Percentiles rank a stretch among this genome's conserved stretches.
Evolutionary conservation across 75 land plant species (phyloP).

Genomic region (Selaginella moellendorffii): DNA sequence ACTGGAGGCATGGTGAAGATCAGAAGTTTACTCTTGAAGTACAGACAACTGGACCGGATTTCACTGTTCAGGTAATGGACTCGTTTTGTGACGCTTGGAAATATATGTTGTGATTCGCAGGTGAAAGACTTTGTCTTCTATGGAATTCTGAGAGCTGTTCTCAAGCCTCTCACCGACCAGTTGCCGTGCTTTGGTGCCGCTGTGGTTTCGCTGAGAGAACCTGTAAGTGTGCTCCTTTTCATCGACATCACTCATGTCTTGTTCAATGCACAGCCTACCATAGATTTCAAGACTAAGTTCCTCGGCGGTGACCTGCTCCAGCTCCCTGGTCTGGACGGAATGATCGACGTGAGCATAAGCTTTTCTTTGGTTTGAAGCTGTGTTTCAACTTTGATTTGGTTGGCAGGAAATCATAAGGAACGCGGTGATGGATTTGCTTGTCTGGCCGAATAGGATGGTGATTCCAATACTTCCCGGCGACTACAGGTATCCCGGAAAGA

Average conservation of each 20-base stretch:
- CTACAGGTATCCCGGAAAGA: slow-evolving; percentile 20
- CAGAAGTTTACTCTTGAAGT: slow-evolving; percentile 16
- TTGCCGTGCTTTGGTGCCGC: slow-evolving; percentile 33
- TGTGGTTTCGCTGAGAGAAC: slow-evolving; percentile 19
- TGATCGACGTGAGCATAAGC: slow-evolving; percentile 32
- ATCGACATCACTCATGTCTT: slow-evolving; percentile 17
- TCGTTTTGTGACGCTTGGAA: neutral
- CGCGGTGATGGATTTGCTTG: slow-evolving; percentile 23
- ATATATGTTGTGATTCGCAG: slow-evolving; percentile 9
- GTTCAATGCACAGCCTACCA: slow-evolving; percentile 19
- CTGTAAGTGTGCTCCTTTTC: slow-evolving; percentile 17
- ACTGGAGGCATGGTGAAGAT: slow-evolving; percentile 18
- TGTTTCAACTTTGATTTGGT: neutral
- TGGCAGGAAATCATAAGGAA: slow-evolving; percentile 23
- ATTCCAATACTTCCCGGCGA: slow-evolving; percentile 30
- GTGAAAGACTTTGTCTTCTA: slow-evolving; percentile 17
- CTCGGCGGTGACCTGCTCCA: slow-evolving; percentile 28
- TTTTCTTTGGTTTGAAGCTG: neutral
- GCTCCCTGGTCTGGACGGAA: slow-evolving; percentile 29
- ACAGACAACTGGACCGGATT: slow-evolving; percentile 26
- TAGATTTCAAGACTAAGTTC: slow-evolving; percentile 25
- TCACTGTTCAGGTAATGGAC: slow-evolving; percentile 20
- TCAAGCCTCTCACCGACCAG: slow-evolving; percentile 28
- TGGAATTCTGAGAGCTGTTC: slow-evolving; percentile 19
- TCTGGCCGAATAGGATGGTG: slow-evolving; percentile 34